These are phyloP conservation scores for Erodium moschatum DNA, from an alignment of 441 rosid species.

Conservation along the genomic window DNA sequence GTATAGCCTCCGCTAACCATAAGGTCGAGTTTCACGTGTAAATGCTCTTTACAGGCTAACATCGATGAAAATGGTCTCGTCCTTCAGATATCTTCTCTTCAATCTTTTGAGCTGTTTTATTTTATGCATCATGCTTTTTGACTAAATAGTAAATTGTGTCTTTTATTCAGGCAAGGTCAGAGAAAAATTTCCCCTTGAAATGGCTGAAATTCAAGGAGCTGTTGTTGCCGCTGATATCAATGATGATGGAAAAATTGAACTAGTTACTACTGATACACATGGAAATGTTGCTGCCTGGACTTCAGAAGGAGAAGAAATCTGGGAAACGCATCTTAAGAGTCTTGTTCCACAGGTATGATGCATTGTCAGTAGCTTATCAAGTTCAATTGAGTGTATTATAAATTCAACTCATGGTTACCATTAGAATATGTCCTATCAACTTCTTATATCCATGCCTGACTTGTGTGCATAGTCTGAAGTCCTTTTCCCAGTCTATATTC, in stretches of 20 bases:
- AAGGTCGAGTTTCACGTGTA: background rate
- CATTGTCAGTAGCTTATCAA: conserved; percentile 5
- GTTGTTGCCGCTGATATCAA: conserved; percentile 97
- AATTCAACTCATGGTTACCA: background rate
- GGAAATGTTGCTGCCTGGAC: conserved; percentile 99
- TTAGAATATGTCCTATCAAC: background rate
- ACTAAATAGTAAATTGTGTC: background rate
- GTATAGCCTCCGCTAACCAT: too few species aligned
- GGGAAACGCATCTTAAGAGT: conserved; percentile 90
- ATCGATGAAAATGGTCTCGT: too few species aligned
- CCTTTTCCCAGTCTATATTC: too few species aligned
- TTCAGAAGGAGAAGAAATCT: conserved; percentile 78
- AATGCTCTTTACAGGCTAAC: conserved; percentile 4
- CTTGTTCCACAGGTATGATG: conserved; percentile 71
- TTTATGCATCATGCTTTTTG: too few species aligned
- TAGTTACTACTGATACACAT: conserved; percentile 88
- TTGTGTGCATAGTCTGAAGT: too few species aligned
- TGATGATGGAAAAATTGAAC: conserved; percentile 97
- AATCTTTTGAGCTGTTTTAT: background rate
- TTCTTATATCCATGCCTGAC: background rate
- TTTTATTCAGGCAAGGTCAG: conserved; percentile 56
- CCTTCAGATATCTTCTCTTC: background rate
- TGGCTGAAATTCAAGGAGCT: conserved; percentile 98
- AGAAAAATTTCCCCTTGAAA: conserved; percentile 87
- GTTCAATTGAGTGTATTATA: background rate